Base-by-base conservation (phyloP, 2,329 filamentous ascomycete species). In the Fusarium equiseti region DNA sequence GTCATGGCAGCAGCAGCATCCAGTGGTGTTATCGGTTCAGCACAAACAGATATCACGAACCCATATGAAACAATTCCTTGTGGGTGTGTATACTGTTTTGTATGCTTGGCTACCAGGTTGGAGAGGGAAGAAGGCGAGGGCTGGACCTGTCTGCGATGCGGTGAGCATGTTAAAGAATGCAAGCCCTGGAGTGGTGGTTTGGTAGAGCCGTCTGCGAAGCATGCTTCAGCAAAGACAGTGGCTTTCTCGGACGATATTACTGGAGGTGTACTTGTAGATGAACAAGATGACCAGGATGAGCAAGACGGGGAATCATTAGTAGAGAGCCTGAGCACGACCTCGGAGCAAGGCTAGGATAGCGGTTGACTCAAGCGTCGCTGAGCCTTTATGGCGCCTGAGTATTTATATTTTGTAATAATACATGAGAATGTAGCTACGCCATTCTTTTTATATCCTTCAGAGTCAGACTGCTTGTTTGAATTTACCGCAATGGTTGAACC, bases 51-150 rank as follows among this genome's bases (percentile, higher is more conserved):
- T 76, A 91, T 98, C 67, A 98, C 95, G 7, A 99, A 98, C 78
- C 95, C 96, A 0, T 99, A 99, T 79, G 94, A 97, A 81, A 89
- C 94, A 1, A 88, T 95, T 4, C 91, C 94, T 1, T 99, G 96
- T 76, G 92, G 92, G 1, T 97, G 95, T 79, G 86, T 98, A 63
- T 99, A 98, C 82, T 99, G 96, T 81, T 99, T 97, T 78, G 93
- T 97, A 20, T 99, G 96, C 77, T 82, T 98, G n/a, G 94, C 95
- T 5, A 93, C 94, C 62, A 89, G 93, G 64, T 86, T 99, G 45
- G 95, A 98, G 80, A 89, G 91, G 8, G 95, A 98, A 80, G 95
- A 98, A 78, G 96, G 95, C 32, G 94, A 98, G 77, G 95, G 95
- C 4, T 98, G 95, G 94, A 88, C 89, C 13, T 99, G 96, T 81